Evolutionary conservation across 345 rosid species (phyloP), one percentile per base, ranked within the genome.

Genomic region (Noccaea bulbosa): DNA sequence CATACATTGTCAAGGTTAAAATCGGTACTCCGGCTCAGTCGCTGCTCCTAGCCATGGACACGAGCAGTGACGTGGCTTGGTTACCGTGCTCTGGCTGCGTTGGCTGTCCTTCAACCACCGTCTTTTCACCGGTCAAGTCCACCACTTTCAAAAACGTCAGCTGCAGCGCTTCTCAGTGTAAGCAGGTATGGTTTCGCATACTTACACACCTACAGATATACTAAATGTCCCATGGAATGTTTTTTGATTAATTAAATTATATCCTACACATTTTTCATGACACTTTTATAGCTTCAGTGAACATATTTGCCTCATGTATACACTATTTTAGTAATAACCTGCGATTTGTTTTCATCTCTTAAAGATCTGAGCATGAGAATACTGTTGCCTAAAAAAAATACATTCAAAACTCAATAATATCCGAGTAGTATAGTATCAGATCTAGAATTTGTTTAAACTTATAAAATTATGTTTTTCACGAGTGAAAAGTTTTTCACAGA

Each of bases 31-130:
- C 97, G 0, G 72, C 94, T 8, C 98, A 93, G 79, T 65, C 91
- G 22, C 55, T 93, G 72, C 87, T 91, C 44, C 12, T 91, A 86
- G 96, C 97, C 50, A 69, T 93, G 82, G 98, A 93, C 65, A 93
- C 87, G 0, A 93, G 97, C 83, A 88, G 85, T 47, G 97, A 93
- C 74, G 87, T 83, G 47, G 91, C 97, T 41, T 93, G 88, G 97
- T 11, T 93, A 20, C 96, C 97, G 5, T 91, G 97, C 65, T 74
- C 76, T 2, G 94, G 92, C 62, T 93, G 97, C 72, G 76, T 73
- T 37, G 97, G 98, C 8, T 91, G 96, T 79, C 74, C 96, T 40
- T 87, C 85, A 17, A 70, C 74, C 17, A 80, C 83, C 11, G 76
- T 51, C 5, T 90, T 91, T 34, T 55, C 72, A 45, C 45, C 84